Conservation (phyloP, 208 protist genomes). For the Trypanosoma theileri region DNA sequence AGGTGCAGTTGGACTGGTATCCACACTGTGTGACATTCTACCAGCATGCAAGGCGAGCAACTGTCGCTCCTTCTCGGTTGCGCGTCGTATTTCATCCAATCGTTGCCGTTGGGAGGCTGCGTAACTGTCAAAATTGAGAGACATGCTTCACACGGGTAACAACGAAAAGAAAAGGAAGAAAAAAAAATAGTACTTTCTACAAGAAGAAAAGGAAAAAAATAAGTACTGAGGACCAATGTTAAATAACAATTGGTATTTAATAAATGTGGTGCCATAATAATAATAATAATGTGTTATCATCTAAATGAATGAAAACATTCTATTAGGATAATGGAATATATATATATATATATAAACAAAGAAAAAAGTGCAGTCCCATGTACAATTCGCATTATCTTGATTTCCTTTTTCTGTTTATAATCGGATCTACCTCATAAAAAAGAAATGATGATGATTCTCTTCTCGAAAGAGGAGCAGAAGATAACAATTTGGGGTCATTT, state of each 20-base stretch:
- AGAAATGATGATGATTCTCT: constrained; percentile 2
- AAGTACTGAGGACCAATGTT: not conserved
- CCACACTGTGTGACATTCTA: not conserved
- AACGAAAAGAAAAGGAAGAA: constrained; percentile 2
- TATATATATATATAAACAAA: not conserved
- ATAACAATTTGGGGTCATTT: not conserved
- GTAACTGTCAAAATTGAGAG: constrained; percentile 13
- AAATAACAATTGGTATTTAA: not conserved
- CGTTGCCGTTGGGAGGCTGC: constrained; percentile 16
- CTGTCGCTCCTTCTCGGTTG: constrained; percentile 22
- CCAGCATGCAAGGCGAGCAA: constrained; percentile 15
- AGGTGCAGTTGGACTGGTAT: not conserved
- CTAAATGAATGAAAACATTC: too few relatives aligned
- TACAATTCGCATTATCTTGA: not conserved
- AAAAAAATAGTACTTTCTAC: not conserved
- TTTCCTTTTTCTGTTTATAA: constrained; percentile 11
- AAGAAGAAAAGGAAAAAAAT: constrained; percentile 16
- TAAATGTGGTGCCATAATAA: not conserved
- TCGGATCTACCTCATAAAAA: not conserved
- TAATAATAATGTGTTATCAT: too few relatives aligned
- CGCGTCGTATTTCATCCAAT: constrained; percentile 23
- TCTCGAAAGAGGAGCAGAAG: not conserved
- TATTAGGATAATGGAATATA: too few relatives aligned
- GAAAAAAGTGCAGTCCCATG: not conserved
- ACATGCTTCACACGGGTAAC: constrained; percentile 7